These are phyloP conservation scores for Yarrowia galli DNA, from an alignment of 1,139 yeast species.

Conservation along the genomic window DNA sequence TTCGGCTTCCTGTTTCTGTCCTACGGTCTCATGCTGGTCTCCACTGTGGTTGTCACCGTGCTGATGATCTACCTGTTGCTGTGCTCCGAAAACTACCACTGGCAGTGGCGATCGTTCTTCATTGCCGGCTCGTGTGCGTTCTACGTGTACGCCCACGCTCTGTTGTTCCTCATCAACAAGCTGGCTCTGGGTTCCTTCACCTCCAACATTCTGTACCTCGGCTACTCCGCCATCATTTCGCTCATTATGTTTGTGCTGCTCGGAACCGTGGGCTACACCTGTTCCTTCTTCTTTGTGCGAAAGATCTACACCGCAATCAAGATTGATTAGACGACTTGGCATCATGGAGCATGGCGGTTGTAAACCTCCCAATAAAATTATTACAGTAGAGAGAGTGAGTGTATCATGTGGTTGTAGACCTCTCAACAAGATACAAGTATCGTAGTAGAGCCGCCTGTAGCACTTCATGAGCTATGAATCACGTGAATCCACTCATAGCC, in stretches of 20 bases:
- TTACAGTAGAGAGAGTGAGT: neutral
- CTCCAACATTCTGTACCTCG: constrained; percentile 79
- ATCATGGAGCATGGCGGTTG: neutral
- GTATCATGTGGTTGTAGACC: no score
- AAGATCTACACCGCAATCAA: constrained; percentile 84
- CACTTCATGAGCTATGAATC: no score
- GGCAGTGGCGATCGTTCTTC: constrained; percentile 96
- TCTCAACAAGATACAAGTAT: no score
- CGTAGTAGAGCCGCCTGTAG: no score
- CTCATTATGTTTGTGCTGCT: constrained; percentile 78
- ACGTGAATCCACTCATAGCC: no score
- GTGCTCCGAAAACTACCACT: constrained; percentile 89
- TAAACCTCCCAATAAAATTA: neutral
- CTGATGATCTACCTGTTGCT: constrained; percentile 83
- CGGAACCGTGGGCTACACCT: constrained; percentile 85
- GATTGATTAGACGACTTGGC: constrained; percentile 61
- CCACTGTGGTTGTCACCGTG: constrained; percentile 82
- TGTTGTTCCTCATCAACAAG: constrained; percentile 56
- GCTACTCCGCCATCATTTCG: constrained; percentile 82
- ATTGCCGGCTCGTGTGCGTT: constrained; percentile 90
- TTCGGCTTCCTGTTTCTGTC: constrained; percentile 95
- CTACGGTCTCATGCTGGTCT: constrained; percentile 77
- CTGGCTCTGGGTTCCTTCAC: constrained; percentile 79
- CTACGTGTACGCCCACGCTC: constrained; percentile 84
- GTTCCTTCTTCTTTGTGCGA: constrained; percentile 76